These are phyloP conservation scores for Quillaja saponaria DNA, from an alignment of 306 rosid genomes.

Conservation along the genomic window DNA sequence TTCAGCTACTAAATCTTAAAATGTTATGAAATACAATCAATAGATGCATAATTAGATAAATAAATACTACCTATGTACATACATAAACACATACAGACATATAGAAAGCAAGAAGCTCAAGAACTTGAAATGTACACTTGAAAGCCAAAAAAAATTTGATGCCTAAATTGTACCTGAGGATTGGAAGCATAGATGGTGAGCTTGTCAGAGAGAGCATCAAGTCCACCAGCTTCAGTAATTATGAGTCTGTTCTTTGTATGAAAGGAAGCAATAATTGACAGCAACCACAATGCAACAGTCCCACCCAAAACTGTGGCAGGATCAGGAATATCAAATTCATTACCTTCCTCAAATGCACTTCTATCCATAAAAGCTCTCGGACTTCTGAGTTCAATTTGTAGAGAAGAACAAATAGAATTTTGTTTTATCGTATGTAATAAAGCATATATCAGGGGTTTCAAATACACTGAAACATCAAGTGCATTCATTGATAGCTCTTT, in stretches of 20 bases:
- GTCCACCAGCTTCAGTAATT: slow-evolving; percentile 85
- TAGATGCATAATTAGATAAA: too few relatives aligned
- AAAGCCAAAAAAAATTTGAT: too few relatives aligned
- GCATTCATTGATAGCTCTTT: slow-evolving; percentile 66
- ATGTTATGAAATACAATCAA: neutral
- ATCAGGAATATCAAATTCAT: slow-evolving; percentile 60
- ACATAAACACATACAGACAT: slow-evolving; percentile 17
- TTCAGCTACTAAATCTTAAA: slow-evolving; percentile 35
- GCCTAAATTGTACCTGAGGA: slow-evolving; percentile 59
- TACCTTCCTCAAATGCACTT: slow-evolving; percentile 67
- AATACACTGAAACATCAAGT: slow-evolving; percentile 66
- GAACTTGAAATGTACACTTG: neutral
- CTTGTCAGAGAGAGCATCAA: slow-evolving; percentile 75
- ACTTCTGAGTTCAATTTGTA: slow-evolving; percentile 60
- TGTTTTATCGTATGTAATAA: slow-evolving; percentile 79
- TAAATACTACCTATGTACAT: neutral
- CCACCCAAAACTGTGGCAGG: slow-evolving; percentile 71
- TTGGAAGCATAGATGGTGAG: slow-evolving; percentile 66
- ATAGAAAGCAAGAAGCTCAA: neutral
- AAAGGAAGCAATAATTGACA: slow-evolving; percentile 70
- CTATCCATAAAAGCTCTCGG: slow-evolving; percentile 71
- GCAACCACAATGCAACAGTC: slow-evolving; percentile 84
- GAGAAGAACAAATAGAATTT: slow-evolving; percentile 50
- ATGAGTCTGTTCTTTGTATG: slow-evolving; percentile 51
- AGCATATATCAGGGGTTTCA: slow-evolving; percentile 57